phyloP scores from a whole-genome alignment of 306 rosid species.

The Vigna unguiculata region DNA sequence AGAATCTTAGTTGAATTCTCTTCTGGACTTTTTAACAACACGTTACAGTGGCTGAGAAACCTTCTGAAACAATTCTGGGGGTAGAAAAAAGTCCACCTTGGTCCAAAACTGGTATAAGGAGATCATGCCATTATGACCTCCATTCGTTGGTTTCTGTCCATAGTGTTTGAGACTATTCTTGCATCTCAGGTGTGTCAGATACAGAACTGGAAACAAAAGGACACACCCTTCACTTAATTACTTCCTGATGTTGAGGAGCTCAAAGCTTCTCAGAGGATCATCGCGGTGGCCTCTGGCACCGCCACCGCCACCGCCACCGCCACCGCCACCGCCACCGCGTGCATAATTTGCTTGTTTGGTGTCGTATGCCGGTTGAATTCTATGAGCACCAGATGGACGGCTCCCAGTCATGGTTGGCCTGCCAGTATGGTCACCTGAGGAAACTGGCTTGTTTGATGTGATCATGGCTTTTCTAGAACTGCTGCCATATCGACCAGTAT shows the following conservation, averaged over 20 bases:
- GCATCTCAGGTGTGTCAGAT: conserved; percentile 42
- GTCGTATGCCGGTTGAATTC: conserved; percentile 61
- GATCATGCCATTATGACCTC: conserved; percentile 42
- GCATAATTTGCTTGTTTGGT: conserved; percentile 57
- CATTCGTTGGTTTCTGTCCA: conserved; percentile 32
- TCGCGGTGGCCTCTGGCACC: conserved; percentile 71
- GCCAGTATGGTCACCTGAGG: conserved; percentile 72
- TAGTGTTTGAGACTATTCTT: conserved; percentile 3
- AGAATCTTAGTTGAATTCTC: conserved; percentile 45
- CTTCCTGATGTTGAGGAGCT: conserved; percentile 83
- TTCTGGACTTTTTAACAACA: conserved; percentile 43
- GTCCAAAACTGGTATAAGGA: conserved; percentile 40
- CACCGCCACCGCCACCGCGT: conserved; percentile 50
- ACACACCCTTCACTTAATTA: conserved; percentile 55
- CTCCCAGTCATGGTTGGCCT: conserved; percentile 57
- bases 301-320: conserved; percentile 45
- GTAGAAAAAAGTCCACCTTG: conserved; percentile 46
- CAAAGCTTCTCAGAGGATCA: conserved; percentile 89
- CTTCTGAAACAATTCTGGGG: conserved; percentile 41
- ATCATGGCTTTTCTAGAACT: conserved; percentile 73
- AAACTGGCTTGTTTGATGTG: conserved; percentile 65
- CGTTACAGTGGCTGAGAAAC: conserved; percentile 54
- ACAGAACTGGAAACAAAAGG: conserved; percentile 20
- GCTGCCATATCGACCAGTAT: conserved; percentile 85
- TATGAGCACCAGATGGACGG: conserved; percentile 67